Conservation (phyloP, 495 filamentous ascomycete species). For the Monascus purpureus region DNA sequence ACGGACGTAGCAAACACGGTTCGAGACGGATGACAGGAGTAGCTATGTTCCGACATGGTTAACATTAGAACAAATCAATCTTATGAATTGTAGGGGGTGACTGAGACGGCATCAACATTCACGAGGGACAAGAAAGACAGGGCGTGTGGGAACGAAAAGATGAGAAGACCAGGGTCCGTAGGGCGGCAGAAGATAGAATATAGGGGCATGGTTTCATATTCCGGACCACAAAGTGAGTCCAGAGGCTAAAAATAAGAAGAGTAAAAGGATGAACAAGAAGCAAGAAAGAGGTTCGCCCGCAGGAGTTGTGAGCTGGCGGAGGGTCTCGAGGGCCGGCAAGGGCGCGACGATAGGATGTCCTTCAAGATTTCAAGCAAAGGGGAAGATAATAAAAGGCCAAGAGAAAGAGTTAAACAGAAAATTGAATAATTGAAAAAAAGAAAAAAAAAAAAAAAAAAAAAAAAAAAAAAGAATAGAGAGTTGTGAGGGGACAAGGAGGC, state of each 20-base stretch:
- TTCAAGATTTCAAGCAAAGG: too few relatives aligned
- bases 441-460: slow-evolving; percentile 3
- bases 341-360: slow-evolving; percentile 10
- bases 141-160: slow-evolving; percentile 3
- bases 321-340: slow-evolving; percentile 9
- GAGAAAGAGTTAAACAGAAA: slow-evolving; percentile 5
- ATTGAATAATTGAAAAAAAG: slow-evolving; percentile 9
- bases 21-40: slow-evolving; percentile 4
- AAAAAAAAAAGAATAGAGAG: slow-evolving; percentile 6
- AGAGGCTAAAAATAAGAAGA: slow-evolving; percentile 9
- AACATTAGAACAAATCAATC: slow-evolving; percentile 26
- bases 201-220: too few relatives aligned
- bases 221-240: too few relatives aligned
- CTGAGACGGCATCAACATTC: slow-evolving; percentile 10
- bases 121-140: slow-evolving; percentile 10
- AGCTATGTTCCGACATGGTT: slow-evolving; percentile 24
- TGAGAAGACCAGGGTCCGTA: slow-evolving; percentile 2
- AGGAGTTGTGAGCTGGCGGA: slow-evolving; percentile 8
- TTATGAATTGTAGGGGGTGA: slow-evolving; percentile 10
- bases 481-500: slow-evolving; percentile 7
- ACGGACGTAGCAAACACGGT: slow-evolving; percentile 1
- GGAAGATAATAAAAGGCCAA: too few relatives aligned
- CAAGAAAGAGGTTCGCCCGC: slow-evolving; percentile 9
- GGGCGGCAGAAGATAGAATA: slow-evolving; percentile 2
- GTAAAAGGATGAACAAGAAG: slow-evolving; percentile 6